Percentiles rank a stretch among this genome's conserved stretches.
Evolutionary conservation across 768 basidiomycete genomes (phyloP).

Genomic region (Mycena vulgaris): DNA sequence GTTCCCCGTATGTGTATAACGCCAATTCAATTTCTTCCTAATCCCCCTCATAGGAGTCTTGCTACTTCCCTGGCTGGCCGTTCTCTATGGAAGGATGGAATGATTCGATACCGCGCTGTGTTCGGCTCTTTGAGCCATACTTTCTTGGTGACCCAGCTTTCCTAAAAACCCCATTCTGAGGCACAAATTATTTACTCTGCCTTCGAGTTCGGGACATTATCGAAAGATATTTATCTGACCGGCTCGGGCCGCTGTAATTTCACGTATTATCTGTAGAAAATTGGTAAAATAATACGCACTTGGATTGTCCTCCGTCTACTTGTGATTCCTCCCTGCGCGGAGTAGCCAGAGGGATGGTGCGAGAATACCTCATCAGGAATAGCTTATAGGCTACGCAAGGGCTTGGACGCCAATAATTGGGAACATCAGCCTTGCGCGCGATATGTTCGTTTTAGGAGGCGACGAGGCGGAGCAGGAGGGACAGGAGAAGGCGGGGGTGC

Average conservation of each 20-base stretch:
- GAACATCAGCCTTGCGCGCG: slow-evolving; percentile 87
- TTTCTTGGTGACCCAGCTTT: too few species aligned
- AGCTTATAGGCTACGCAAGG: slow-evolving; percentile 30
- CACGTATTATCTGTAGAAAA: too few species aligned
- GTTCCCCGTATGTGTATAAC: slow-evolving; percentile 54
- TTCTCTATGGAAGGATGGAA: slow-evolving; percentile 33
- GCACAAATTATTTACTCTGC: too few species aligned
- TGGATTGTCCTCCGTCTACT: too few species aligned
- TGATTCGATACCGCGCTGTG: slow-evolving; percentile 11
- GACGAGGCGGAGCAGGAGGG: slow-evolving; percentile 73
- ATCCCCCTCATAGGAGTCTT: slow-evolving; percentile 22
- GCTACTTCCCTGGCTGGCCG: slow-evolving; percentile 30
- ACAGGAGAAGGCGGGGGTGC: slow-evolving; percentile 69
- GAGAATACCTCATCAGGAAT: background rate
- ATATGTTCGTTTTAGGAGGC: slow-evolving; percentile 93
- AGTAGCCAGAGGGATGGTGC: background rate
- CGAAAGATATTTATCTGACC: too few species aligned
- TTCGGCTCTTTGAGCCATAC: slow-evolving; percentile 34
- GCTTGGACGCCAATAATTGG: slow-evolving; percentile 82
- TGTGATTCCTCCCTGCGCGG: background rate
- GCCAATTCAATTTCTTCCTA: background rate
- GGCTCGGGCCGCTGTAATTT: too few species aligned
- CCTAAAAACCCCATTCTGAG: too few species aligned
- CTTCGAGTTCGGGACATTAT: too few species aligned
- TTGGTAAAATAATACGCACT: too few species aligned